These are phyloP conservation scores for Carnegiea gigantea DNA, from an alignment of 179 eudicot species.

Conservation along the genomic window DNA sequence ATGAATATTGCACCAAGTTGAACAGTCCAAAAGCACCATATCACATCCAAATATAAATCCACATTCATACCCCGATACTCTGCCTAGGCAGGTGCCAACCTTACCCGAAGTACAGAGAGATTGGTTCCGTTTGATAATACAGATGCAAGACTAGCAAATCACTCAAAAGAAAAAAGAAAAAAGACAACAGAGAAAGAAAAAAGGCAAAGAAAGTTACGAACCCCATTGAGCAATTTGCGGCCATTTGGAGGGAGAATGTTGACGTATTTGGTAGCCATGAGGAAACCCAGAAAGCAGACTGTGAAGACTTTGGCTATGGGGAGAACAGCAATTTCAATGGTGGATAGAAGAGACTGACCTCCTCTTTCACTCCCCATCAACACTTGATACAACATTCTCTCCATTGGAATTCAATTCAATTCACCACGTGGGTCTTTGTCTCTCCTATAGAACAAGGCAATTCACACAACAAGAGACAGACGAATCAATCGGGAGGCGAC, in stretches of 20 bases:
- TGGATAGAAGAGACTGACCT: slow-evolving; percentile 60
- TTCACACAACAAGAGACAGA: not conserved
- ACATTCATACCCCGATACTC: not conserved
- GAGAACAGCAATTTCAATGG: slow-evolving; percentile 76
- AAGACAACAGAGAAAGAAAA: not conserved
- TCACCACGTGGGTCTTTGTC: not conserved
- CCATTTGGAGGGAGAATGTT: slow-evolving; percentile 81
- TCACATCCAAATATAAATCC: not conserved
- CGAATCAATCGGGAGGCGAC: not conserved
- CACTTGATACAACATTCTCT: slow-evolving; percentile 44
- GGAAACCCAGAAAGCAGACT: slow-evolving; percentile 80
- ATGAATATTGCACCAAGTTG: not conserved
- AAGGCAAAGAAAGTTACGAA: slow-evolving; percentile 12
- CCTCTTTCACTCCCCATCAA: slow-evolving; percentile 48
- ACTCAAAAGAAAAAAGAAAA: not conserved
- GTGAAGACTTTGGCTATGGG: slow-evolving; percentile 96
- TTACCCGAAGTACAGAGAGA: not conserved
- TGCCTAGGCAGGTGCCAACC: not conserved
- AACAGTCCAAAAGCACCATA: not conserved
- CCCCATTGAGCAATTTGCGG: slow-evolving; percentile 91
- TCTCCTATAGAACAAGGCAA: not conserved
- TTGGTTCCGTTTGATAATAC: not conserved
- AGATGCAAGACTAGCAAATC: not conserved
- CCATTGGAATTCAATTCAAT: slow-evolving; percentile 21
- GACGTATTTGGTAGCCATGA: slow-evolving; percentile 78